These are phyloP conservation scores for Phytophthora tubulina DNA, from an alignment of 352 stramenopile genomes.

Conservation along the genomic window DNA sequence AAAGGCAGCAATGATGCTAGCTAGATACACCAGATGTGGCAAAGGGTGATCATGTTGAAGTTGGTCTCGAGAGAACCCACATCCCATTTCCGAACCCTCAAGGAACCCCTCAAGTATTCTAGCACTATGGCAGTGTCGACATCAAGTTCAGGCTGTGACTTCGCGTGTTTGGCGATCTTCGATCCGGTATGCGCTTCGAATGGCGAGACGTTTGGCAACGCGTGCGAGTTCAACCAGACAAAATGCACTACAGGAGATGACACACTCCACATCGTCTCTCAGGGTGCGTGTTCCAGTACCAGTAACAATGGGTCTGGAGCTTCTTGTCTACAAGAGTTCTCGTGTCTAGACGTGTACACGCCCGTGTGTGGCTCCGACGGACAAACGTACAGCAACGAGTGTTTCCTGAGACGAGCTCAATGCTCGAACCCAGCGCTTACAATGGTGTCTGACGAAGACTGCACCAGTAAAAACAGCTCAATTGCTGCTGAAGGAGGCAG, in stretches of 20 bases:
- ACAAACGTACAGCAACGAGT: slow-evolving; percentile 60
- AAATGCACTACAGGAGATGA: slow-evolving; percentile 42
- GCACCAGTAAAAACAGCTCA: slow-evolving; percentile 5
- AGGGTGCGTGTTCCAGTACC: slow-evolving; percentile 39
- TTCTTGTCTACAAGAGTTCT: slow-evolving; percentile 36
- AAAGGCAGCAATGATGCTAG: too few relatives aligned
- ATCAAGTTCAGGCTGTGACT: slow-evolving; percentile 21
- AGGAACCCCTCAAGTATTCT: neutral
- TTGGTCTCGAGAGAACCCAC: slow-evolving; percentile 1
- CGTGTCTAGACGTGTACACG: slow-evolving; percentile 38
- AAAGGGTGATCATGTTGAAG: neutral
- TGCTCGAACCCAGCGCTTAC: slow-evolving; percentile 40
- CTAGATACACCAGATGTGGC: too few relatives aligned
- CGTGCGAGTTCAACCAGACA: slow-evolving; percentile 55
- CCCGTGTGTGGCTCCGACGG: slow-evolving; percentile 59
- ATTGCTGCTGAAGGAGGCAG: neutral
- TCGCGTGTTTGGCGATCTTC: slow-evolving; percentile 36
- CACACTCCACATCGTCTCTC: slow-evolving; percentile 35
- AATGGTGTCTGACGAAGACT: slow-evolving; percentile 34
- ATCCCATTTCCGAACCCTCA: slow-evolving; percentile 19
- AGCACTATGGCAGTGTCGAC: neutral
- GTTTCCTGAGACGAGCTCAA: slow-evolving; percentile 35
- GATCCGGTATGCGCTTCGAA: slow-evolving; percentile 67
- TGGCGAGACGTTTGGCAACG: slow-evolving; percentile 62
- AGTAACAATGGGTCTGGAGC: neutral